Percentiles rank a stretch among this genome's conserved stretches.
Conservation (phyloP, 805 yeast species). For the Hanseniaspora hatyaiensis region DNA sequence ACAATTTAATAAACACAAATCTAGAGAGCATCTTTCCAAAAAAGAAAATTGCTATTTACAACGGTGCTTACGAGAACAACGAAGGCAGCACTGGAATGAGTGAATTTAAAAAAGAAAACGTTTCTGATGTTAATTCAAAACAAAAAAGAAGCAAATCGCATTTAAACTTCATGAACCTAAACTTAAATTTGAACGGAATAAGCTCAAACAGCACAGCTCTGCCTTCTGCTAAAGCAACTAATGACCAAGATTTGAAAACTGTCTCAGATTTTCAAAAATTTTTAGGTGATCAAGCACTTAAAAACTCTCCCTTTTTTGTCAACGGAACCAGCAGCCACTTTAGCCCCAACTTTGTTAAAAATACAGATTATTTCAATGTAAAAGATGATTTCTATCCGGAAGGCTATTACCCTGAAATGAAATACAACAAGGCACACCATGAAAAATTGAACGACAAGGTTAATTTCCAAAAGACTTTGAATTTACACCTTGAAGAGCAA, state of each 20-base stretch:
- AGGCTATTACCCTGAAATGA: background rate
- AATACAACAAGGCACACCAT: background rate
- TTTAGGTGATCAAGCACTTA: constrained; percentile 13
- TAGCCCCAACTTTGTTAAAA: background rate
- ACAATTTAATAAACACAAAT: constrained; percentile 7
- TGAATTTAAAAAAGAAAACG: background rate
- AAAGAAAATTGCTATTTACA: constrained; percentile 4
- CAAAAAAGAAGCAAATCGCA: constrained; percentile 11
- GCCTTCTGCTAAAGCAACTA: background rate
- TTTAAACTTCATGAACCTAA: constrained; percentile 12
- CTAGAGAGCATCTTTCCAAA: constrained; percentile 14
- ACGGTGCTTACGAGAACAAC: background rate
- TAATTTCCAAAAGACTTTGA: background rate
- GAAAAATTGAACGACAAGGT: background rate
- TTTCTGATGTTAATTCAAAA: background rate
- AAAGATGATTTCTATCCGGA: constrained; percentile 16
- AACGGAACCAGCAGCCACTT: background rate
- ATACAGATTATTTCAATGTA: constrained; percentile 7
- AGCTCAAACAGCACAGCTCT: background rate
- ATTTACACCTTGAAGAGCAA: too few relatives aligned
- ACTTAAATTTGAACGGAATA: constrained; percentile 2
- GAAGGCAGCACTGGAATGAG: background rate
- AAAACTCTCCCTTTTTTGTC: constrained; percentile 11
- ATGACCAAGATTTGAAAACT: background rate
- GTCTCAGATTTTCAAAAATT: constrained; percentile 14